Conservation (phyloP, 2,329 filamentous ascomycete species). For the Achaetomium macrosporum region DNA sequence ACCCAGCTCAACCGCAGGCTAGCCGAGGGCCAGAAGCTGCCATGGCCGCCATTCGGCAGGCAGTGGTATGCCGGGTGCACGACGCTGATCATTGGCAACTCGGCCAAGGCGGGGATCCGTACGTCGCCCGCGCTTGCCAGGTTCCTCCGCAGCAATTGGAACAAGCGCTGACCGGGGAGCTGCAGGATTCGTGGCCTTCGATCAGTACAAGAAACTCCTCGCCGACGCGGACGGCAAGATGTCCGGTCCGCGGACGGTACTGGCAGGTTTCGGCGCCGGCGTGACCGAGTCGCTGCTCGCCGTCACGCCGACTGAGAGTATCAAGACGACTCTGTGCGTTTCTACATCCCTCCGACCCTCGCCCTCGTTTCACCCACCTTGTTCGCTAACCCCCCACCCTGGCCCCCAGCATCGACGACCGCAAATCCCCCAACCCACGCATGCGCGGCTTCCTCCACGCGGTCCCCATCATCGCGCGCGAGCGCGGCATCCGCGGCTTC, state of each 20-base stretch:
- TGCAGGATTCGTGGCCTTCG: constrained; percentile 88
- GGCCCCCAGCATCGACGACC: constrained; percentile 78
- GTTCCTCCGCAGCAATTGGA: background rate
- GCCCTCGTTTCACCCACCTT: too few species aligned
- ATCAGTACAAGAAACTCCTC: constrained; percentile 82
- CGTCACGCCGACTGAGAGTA: constrained; percentile 94
- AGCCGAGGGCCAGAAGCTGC: constrained; percentile 76
- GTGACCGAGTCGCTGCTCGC: constrained; percentile 90
- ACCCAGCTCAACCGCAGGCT: constrained; percentile 86
- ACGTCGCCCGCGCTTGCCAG: constrained; percentile 32
- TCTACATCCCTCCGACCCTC: background rate
- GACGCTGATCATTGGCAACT: constrained; percentile 93
- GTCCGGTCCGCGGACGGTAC: constrained; percentile 81
- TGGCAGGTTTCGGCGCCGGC: constrained; percentile 90
- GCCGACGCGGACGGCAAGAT: constrained; percentile 82
- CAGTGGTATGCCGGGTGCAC: constrained; percentile 99
- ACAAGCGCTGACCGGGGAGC: background rate
- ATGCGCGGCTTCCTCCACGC: constrained; percentile 92
- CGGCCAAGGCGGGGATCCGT: constrained; percentile 92
- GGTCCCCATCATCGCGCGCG: constrained; percentile 76
- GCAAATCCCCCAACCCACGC: constrained; percentile 76
- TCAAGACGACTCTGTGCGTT: constrained; percentile 83
- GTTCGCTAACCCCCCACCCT: background rate
- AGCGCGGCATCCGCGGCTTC: constrained; percentile 85
- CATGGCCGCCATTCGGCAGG: constrained; percentile 86